Evolutionary conservation across 2,329 filamentous ascomycete species (phyloP).

Genomic region (Aspergillus neotritici): DNA sequence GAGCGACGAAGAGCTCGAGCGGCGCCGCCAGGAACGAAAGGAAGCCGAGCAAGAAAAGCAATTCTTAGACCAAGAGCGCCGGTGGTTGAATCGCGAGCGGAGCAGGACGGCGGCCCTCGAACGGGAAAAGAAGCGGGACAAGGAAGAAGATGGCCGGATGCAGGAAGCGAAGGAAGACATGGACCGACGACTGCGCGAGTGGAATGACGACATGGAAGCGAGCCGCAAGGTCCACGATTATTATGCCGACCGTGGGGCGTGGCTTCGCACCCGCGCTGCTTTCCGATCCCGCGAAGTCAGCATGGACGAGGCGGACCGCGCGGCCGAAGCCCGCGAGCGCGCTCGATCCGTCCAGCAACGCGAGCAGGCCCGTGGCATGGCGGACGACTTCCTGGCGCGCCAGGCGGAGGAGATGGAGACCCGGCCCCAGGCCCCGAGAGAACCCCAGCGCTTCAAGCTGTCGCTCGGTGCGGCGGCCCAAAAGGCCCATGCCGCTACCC

Average conservation of each 20-base stretch:
- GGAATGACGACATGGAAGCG: slow-evolving; percentile 83
- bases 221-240: slow-evolving; percentile 69
- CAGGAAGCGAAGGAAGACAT: slow-evolving; percentile 62
- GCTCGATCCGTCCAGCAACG: slow-evolving; percentile 64
- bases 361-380: slow-evolving; percentile 76
- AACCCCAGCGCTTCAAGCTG: slow-evolving; percentile 79
- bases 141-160: slow-evolving; percentile 62
- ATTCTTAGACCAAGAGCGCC: slow-evolving; percentile 78
- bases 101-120: slow-evolving; percentile 78
- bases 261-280: slow-evolving; percentile 72
- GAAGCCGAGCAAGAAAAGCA: slow-evolving; percentile 71
- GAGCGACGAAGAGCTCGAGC: slow-evolving; percentile 78
- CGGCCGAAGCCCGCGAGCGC: slow-evolving; percentile 68
- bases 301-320: slow-evolving; percentile 76
- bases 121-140: slow-evolving; percentile 74
- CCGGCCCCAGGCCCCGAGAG: slow-evolving; percentile 39
- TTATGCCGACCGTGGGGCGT: slow-evolving; percentile 78
- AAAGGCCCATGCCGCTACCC: slow-evolving; percentile 54
- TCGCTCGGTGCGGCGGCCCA: slow-evolving; percentile 86
- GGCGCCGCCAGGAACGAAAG: slow-evolving; percentile 63
- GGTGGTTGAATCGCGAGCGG: slow-evolving; percentile 85
- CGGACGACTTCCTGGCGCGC: slow-evolving; percentile 82
- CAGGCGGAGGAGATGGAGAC: slow-evolving; percentile 69
- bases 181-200: slow-evolving; percentile 68
- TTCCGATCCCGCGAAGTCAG: slow-evolving; percentile 69